Base-by-base conservation (phyloP, 2,329 filamentous ascomycete species). In the Talaromyces pinophilus region DNA sequence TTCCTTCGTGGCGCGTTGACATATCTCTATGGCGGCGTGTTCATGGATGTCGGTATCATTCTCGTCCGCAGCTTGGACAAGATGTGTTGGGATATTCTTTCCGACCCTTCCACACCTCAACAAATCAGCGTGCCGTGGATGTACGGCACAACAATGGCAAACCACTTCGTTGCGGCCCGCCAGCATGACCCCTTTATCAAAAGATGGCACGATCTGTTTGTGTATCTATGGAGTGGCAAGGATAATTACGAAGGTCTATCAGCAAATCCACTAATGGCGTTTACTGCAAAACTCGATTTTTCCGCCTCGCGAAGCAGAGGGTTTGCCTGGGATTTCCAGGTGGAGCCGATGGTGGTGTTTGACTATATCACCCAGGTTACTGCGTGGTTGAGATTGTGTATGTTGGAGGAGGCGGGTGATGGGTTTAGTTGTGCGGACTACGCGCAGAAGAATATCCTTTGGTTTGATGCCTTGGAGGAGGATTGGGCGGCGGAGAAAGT, bases 1-100 rank as follows among this genome's bases (percentile, higher is more conserved):
- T 75, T 85, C 0, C 72, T 85, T 7, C 79, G 84, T 0, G 75
- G 82, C 6, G 77, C 79, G n/a, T 71, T 76, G 4, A 68, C 82
- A 10, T 75, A 75, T 60, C 63, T 65, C 19, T 65, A 65, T 15
- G 64, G 64, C 5, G 64, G 64, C 0, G 73, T 81, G 1, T 83
- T 78, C 75, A 76, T 83, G 62, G 82, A 83, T 13, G 78, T 77
- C 0, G 79, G 80, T 0, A 79, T 78, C 4, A 78, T 82, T 17
- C 71, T 83, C 0, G 76, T 83, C 54, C 76, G 77, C 0, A 72
- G 77, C 25, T 67, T 83, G 0, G 80, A 83, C 8, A 71, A 74
- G 2, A 76, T 83, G 0, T 83, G 80, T 72, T 82, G 81, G 81
- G 30, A 61, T 28, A 33, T 46, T 33, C 48, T 67, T n/a, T 52